Evolutionary conservation across 1,284 basidiomycete genomes (phyloP).

Genomic region (Cystobasidiaceae sp.): DNA sequence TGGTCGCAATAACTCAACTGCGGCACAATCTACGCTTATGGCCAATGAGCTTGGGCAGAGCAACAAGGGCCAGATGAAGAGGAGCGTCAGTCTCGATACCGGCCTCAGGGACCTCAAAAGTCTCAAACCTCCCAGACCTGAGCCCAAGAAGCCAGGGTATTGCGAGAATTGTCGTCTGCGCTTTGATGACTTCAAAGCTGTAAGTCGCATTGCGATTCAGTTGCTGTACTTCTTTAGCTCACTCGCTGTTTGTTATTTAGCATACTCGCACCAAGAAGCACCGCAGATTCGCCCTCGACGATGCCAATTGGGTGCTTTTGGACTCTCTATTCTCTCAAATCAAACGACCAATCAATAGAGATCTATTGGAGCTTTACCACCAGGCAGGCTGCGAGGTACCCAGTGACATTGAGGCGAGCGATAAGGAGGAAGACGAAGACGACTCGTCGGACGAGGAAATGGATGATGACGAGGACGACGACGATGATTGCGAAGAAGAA

Average conservation of each 20-base stretch:
- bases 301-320: conserved; percentile 73
- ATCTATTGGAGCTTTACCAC: conserved; percentile 16
- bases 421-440: conserved; percentile 38
- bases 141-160: conserved; percentile 87
- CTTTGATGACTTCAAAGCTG: conserved; percentile 81
- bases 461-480: too few relatives aligned
- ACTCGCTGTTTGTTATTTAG: conserved; percentile 51
- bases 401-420: conserved; percentile 35
- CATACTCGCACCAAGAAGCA: conserved; percentile 74
- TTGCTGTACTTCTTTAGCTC: too few relatives aligned
- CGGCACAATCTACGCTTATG: not conserved
- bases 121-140: conserved; percentile 44
- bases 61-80: conserved; percentile 22
- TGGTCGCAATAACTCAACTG: conserved; percentile 4
- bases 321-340: conserved; percentile 74
- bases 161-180: conserved; percentile 93
- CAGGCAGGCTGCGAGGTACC: conserved; percentile 20
- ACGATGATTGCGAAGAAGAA: too few relatives aligned
- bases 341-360: conserved; percentile 56
- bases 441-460: too few relatives aligned
- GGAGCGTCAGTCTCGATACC: conserved; percentile 40
- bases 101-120: conserved; percentile 41
- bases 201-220: conserved; percentile 53
- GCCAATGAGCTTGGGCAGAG: conserved; percentile 6
- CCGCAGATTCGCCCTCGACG: conserved; percentile 75